phyloP scores from a whole-genome alignment of 257 asterid species.

The Verbascum thapsus region DNA sequence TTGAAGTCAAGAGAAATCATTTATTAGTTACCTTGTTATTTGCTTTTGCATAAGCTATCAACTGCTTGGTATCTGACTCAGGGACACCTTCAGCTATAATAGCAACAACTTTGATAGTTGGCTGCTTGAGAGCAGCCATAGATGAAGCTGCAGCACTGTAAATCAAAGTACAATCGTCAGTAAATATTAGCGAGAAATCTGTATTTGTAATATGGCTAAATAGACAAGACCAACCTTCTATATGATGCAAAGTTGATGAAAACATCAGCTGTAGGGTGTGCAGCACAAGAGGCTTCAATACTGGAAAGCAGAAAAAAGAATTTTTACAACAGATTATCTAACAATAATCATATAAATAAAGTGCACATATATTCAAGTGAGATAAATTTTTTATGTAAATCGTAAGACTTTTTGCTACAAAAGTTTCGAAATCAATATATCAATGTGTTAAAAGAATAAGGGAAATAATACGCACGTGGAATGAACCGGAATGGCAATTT shows the following conservation, averaged over 20 bases:
- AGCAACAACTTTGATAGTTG: constrained; percentile 91
- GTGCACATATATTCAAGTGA: too few relatives aligned
- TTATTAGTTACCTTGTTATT: constrained; percentile 81
- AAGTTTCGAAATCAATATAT: constrained; percentile 10
- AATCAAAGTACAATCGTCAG: constrained; percentile 30
- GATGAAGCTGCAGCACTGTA: constrained; percentile 99
- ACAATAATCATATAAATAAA: too few relatives aligned
- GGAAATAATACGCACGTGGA: constrained; percentile 58
- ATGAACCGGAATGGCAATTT: constrained; percentile 96
- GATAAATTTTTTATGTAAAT: not conserved
- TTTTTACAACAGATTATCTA: constrained; percentile 9
- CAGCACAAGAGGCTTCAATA: constrained; percentile 90
- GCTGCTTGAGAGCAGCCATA: constrained; percentile 96
- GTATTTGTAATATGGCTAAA: not conserved
- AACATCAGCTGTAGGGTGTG: constrained; percentile 98
- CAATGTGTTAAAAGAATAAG: constrained; percentile 7
- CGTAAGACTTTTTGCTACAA: not conserved
- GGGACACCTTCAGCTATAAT: constrained; percentile 99
- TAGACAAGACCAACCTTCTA: constrained; percentile 72
- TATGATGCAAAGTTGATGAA: constrained; percentile 97
- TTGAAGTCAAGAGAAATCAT: constrained; percentile 24
- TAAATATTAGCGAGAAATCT: constrained; percentile 25
- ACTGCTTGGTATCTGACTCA: constrained; percentile 87
- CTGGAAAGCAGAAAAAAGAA: constrained; percentile 47
- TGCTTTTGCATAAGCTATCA: constrained; percentile 95